Percentiles rank a stretch among this genome's conserved stretches.
Conservation (phyloP, 805 yeast species). For the Tetrapisispora iriomotensis region DNA sequence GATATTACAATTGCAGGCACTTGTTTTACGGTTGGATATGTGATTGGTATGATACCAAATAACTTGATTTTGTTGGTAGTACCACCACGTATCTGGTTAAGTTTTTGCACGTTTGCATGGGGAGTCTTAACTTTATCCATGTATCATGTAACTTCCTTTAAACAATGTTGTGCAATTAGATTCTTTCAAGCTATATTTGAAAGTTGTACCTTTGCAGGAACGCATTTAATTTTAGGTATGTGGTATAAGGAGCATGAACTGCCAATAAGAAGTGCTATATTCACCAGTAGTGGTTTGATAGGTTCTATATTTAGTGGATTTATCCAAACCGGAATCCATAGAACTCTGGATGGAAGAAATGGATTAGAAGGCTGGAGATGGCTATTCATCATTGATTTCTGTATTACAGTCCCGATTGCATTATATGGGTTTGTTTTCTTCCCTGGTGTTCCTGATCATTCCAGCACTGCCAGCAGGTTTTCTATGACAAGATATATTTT, state of each 20-base stretch:
- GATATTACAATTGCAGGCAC: conserved; percentile 45
- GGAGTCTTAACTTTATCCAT: conserved; percentile 44
- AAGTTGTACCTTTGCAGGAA: conserved; percentile 45
- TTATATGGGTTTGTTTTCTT: conserved; percentile 47
- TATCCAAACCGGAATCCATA: conserved; percentile 47
- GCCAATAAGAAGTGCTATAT: conserved; percentile 43
- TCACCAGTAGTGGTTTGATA: conserved; percentile 44
- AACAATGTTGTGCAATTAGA: conserved; percentile 46
- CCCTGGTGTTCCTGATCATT: conserved; percentile 47
- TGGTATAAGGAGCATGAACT: conserved; percentile 44
- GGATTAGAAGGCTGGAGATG: conserved; percentile 58
- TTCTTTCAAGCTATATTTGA: conserved; percentile 56
- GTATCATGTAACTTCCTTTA: conserved; percentile 37
- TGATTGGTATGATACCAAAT: conserved; percentile 53
- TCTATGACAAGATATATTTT: conserved; percentile 31
- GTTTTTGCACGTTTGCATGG: conserved; percentile 48
- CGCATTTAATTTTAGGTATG: conserved; percentile 44
- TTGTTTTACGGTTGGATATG: conserved; percentile 51
- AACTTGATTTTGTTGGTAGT: conserved; percentile 42
- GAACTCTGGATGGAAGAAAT: conserved; percentile 35
- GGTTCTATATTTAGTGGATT: conserved; percentile 48
- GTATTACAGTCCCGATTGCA: conserved; percentile 48
- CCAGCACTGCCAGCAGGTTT: conserved; percentile 10
- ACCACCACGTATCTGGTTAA: conserved; percentile 48
- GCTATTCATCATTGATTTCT: conserved; percentile 55